These are phyloP conservation scores for Trichomonas vaginalis DNA, from an alignment of 208 protist species.

Conservation along the genomic window DNA sequence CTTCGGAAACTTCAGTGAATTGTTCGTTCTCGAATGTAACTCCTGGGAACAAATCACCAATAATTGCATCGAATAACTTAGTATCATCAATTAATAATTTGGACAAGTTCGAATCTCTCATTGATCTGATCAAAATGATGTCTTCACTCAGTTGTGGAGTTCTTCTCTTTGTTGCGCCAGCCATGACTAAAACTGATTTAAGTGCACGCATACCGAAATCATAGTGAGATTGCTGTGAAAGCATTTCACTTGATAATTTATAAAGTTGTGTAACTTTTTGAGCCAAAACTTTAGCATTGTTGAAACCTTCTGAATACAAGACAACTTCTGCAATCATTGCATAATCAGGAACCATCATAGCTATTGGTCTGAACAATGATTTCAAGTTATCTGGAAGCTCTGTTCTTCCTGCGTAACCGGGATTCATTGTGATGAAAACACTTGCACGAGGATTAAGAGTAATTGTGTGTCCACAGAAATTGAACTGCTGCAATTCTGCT, in stretches of 20 bases:
- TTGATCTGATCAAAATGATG: slow-evolving; percentile 71
- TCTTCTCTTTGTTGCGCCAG: slow-evolving; percentile 72
- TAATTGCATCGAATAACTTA: slow-evolving; percentile 75
- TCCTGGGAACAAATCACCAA: slow-evolving; percentile 85
- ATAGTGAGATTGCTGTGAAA: slow-evolving; percentile 77
- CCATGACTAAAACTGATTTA: slow-evolving; percentile 86
- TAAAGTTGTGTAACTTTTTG: slow-evolving; percentile 79
- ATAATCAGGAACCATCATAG: slow-evolving; percentile 88
- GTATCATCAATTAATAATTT: slow-evolving; percentile 73
- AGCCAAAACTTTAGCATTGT: slow-evolving; percentile 44
- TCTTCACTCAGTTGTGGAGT: slow-evolving; percentile 67
- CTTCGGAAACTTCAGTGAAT: slow-evolving; percentile 64
- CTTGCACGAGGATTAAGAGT: slow-evolving; percentile 70
- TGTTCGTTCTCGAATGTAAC: slow-evolving; percentile 59
- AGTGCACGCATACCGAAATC: slow-evolving; percentile 94
- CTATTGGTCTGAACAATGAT: slow-evolving; percentile 80
- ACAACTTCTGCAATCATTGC: slow-evolving; percentile 89
- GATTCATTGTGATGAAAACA: slow-evolving; percentile 97
- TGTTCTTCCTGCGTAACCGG: slow-evolving; percentile 89
- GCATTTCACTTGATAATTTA: slow-evolving; percentile 80
- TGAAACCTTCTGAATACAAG: slow-evolving; percentile 85
- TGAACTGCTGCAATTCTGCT: slow-evolving; percentile 59
- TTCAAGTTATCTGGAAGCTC: slow-evolving; percentile 94
- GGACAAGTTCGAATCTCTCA: slow-evolving; percentile 83
- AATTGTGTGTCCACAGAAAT: slow-evolving; percentile 72